These are phyloP conservation scores for Pyrus pyrifolia DNA, from an alignment of 306 rosid species.

Conservation along the genomic window DNA sequence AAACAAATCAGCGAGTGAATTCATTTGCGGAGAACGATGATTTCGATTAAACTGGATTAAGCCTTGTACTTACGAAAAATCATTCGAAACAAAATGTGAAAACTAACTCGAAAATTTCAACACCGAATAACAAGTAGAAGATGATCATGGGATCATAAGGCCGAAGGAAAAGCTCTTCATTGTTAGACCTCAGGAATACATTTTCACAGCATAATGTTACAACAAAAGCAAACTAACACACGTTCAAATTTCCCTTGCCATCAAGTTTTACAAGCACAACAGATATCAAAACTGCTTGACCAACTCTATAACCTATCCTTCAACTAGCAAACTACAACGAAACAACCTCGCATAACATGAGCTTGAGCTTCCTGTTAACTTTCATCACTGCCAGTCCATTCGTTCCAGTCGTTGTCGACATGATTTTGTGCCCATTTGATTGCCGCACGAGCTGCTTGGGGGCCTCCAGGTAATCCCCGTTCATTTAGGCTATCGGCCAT, in stretches of 20 bases:
- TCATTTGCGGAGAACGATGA: background rate
- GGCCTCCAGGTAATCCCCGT: conserved; percentile 76
- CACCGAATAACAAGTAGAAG: background rate
- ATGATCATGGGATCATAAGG: background rate
- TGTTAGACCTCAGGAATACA: background rate
- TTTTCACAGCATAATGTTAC: background rate
- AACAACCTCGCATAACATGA: background rate
- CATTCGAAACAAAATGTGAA: background rate
- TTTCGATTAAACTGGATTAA: background rate
- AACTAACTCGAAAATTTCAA: no score
- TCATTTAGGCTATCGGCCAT: conserved; percentile 67
- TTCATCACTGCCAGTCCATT: conserved; percentile 57
- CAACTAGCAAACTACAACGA: background rate
- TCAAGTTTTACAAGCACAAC: conserved; percentile 1
- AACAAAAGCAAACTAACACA: background rate
- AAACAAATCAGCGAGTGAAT: background rate
- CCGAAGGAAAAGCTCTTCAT: background rate
- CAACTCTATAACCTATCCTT: conserved; percentile 20
- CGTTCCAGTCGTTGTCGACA: conserved; percentile 94
- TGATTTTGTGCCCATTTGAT: conserved; percentile 74
- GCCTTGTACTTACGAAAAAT: background rate
- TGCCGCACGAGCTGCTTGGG: conserved; percentile 79
- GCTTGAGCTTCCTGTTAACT: conserved; percentile 1
- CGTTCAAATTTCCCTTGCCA: background rate
- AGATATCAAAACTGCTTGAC: conserved; percentile 24